Evolutionary conservation across 306 rosid species (phyloP).

Genomic region (Senna tora): DNA sequence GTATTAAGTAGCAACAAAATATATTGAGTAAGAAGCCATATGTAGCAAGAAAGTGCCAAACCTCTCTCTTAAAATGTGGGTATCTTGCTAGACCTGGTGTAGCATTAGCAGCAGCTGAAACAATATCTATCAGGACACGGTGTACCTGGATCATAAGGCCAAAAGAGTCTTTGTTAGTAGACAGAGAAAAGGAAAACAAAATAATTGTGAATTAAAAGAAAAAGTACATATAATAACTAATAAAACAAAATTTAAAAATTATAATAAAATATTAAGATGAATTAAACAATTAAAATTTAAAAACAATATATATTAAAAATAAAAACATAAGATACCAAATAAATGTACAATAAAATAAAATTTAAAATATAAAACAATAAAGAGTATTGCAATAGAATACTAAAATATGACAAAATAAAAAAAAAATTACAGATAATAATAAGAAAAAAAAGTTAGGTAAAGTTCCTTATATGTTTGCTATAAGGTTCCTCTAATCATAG

Average conservation of each 20-base stretch:
- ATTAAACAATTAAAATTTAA: no score
- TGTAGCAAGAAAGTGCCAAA: slow-evolving; percentile 35
- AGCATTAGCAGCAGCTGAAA: slow-evolving; percentile 85
- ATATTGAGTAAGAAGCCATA: slow-evolving; percentile 10
- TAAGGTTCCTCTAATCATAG: no score
- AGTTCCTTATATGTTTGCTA: no score
- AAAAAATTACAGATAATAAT: not conserved
- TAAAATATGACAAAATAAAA: not conserved
- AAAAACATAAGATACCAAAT: not conserved
- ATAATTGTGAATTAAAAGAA: not conserved
- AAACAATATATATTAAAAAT: no score
- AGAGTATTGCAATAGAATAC: not conserved
- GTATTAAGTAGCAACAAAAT: not conserved
- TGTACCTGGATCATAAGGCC: slow-evolving; percentile 67
- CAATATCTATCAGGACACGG: slow-evolving; percentile 86
- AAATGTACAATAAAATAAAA: not conserved
- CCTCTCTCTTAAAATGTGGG: slow-evolving; percentile 98
- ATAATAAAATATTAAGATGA: no score
- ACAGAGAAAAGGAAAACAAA: slow-evolving; percentile 15
- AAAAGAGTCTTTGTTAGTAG: slow-evolving; percentile 34
- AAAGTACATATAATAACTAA: no score
- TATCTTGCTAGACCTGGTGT: slow-evolving; percentile 97
- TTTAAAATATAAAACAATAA: not conserved
- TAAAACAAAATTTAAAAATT: no score
- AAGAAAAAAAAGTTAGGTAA: no score